Conservation (phyloP, 2,329 filamentous ascomycete genomes). For the Pseudogymnoascus verrucosus region DNA sequence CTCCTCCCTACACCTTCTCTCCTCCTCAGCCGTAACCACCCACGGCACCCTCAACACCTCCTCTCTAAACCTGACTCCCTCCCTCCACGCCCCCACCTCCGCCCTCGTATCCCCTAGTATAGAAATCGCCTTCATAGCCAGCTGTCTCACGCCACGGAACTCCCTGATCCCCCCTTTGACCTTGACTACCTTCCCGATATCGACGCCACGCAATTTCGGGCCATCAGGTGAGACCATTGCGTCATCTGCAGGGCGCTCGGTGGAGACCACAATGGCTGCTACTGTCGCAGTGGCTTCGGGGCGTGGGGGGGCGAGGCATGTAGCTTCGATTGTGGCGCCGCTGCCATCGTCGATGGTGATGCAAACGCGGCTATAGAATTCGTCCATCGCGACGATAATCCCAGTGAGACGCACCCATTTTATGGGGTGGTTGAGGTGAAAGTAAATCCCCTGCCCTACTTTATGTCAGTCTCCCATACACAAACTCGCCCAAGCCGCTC, state of each 20-base stretch:
- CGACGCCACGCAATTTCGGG: conserved; percentile 27
- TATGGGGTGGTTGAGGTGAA: conserved; percentile 67
- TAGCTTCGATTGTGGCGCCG: conserved; percentile 46
- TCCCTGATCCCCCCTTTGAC: conserved; percentile 44
- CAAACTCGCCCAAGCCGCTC: neutral
- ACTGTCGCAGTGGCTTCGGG: neutral
- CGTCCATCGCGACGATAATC: conserved; percentile 56
- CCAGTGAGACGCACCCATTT: conserved; percentile 67
- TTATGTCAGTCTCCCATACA: neutral
- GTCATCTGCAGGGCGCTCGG: conserved; percentile 19
- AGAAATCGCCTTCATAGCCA: conserved; percentile 44
- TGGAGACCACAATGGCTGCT: neutral
- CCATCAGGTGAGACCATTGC: conserved; percentile 33
- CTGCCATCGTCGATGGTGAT: conserved; percentile 60
- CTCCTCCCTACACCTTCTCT: conserved; percentile 37
- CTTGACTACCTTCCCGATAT: conserved; percentile 48
- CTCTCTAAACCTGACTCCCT: conserved; percentile 40
- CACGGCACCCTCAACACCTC: conserved; percentile 46
- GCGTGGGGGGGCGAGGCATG: conserved; percentile 17
- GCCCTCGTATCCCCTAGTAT: conserved; percentile 43
- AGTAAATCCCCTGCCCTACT: conserved; percentile 50
- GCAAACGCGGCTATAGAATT: conserved; percentile 38
- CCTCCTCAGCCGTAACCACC: conserved; percentile 41
- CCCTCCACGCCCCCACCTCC: conserved; percentile 53
- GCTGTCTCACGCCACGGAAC: conserved; percentile 42